Base-by-base conservation (phyloP, 2,329 filamentous ascomycete species). In the Ascochyta clinopodiicola region DNA sequence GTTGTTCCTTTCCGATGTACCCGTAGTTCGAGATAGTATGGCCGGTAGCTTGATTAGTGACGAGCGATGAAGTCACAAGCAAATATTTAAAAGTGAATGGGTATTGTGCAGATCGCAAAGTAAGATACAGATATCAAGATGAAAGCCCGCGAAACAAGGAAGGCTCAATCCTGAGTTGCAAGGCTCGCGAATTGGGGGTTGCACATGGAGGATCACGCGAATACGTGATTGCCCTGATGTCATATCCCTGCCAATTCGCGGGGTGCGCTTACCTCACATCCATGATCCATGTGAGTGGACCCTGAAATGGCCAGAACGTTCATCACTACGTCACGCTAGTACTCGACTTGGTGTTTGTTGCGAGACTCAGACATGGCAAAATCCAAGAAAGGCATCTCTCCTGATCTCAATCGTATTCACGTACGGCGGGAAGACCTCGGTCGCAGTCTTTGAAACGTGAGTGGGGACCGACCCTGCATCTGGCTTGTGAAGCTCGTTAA, bases 21-120 rank as follows among this genome's bases (percentile, higher is more conserved):
- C 52, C 52, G 52, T 45, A 49, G 51, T 24, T 35, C 29, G 35
- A 35, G 12, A 31, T 31, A 31, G 29, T 31, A 31, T 31, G 12
- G 13, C 29, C 29, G 12, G 12, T 31, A 31, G 29, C 15, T 15
- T 10, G 2, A 9, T 29, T 10, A 17, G 46, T 56, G 52, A 56
- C 46, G 52, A 42, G 5, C 24, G 38, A 51, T 56, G 46, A 51
- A 50, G 52, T 56, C 52, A 56, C 52, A 17, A 45, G 6, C 36
- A 46, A 7, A 12, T 39, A 42, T 19, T 9, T 4, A 22, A 39
- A 43, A 42, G 32, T 37, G 37, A 25, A 46, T 22, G 46, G 42
- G 40, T 42, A 50, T 55, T 31, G 29, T 36, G 24, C 22, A 15
- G 24, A 35, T 39, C 12, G 15, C 24, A 45, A 19, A 34, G 24